Evolutionary conservation across 176 grass and related monocot species (phyloP).

Genomic region (Olyra latifolia): DNA sequence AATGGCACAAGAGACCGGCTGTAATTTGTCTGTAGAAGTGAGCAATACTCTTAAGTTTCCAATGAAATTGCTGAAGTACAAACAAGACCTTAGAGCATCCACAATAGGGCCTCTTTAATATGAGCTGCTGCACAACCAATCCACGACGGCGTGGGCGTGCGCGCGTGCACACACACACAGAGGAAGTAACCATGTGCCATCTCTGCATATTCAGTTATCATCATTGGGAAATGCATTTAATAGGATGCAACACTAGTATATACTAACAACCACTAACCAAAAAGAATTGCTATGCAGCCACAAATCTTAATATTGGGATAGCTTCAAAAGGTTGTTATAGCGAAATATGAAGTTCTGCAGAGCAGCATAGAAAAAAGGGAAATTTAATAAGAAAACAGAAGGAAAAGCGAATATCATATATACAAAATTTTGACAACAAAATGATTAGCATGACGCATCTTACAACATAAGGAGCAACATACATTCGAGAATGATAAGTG

Average conservation of each 20-base stretch:
- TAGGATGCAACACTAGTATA: too few relatives aligned
- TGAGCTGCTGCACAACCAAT: background rate
- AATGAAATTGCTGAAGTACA: background rate
- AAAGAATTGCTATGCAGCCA: too few relatives aligned
- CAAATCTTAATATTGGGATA: background rate
- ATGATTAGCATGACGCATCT: background rate
- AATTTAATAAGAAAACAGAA: background rate
- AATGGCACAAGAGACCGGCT: conserved; percentile 19
- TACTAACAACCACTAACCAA: too few relatives aligned
- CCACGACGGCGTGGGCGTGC: background rate
- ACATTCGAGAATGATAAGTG: background rate
- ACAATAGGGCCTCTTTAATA: too few relatives aligned
- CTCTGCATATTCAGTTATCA: conserved; percentile 19
- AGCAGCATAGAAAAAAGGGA: too few relatives aligned
- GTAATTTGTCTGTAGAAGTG: background rate
- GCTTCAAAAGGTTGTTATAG: background rate
- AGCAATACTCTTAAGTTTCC: background rate
- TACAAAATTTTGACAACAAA: background rate
- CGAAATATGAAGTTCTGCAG: background rate
- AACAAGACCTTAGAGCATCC: background rate
- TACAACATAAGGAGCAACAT: background rate
- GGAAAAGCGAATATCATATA: background rate
- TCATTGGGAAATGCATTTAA: too few relatives aligned
- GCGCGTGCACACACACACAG: background rate
- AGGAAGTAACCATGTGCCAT: conserved; percentile 23